A percentile compares a stretch with the other conserved stretches of the same genome.
phyloP scores from a whole-genome alignment of 371 early-diverging fungal species.

The Basidiobolus meristosporus region DNA sequence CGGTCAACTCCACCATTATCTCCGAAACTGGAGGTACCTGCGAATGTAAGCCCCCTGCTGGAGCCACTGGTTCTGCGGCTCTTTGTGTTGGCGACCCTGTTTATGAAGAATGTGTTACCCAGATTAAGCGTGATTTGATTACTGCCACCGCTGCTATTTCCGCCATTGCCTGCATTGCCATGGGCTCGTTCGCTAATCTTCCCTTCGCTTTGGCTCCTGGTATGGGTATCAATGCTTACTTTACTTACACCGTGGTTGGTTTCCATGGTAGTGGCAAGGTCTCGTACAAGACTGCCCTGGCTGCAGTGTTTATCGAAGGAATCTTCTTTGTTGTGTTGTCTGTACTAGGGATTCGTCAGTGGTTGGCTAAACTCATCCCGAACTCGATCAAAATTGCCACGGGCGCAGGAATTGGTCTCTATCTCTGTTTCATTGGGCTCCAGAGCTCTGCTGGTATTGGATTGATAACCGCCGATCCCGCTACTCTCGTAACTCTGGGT shows the following conservation, averaged over 20 bases:
- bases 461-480: conserved; percentile 25
- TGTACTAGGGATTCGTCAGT: conserved; percentile 54
- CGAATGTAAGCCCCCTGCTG: conserved; percentile 23
- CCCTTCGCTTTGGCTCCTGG: conserved; percentile 64
- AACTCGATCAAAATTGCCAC: conserved; percentile 49
- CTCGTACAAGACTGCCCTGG: conserved; percentile 40
- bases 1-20: conserved; percentile 56
- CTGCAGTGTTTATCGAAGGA: conserved; percentile 66
- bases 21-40: conserved; percentile 61
- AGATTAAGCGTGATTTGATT: conserved; percentile 42
- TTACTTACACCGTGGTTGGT: conserved; percentile 62
- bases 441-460: conserved; percentile 63
- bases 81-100: conserved; percentile 17
- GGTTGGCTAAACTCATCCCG: conserved; percentile 52
- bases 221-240: conserved; percentile 68
- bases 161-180: conserved; percentile 19
- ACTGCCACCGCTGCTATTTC: conserved; percentile 56
- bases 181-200: conserved; percentile 53
- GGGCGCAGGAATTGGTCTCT: conserved; percentile 59
- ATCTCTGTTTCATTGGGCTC: conserved; percentile 50
- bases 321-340: conserved; percentile 48
- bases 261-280: conserved; percentile 52
- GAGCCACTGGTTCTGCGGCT: no score
- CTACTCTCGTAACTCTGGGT: conserved; percentile 46
- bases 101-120: conserved; percentile 31